phyloP scores from a whole-genome alignment of 306 rosid genomes.

The Alnus rubra region DNA sequence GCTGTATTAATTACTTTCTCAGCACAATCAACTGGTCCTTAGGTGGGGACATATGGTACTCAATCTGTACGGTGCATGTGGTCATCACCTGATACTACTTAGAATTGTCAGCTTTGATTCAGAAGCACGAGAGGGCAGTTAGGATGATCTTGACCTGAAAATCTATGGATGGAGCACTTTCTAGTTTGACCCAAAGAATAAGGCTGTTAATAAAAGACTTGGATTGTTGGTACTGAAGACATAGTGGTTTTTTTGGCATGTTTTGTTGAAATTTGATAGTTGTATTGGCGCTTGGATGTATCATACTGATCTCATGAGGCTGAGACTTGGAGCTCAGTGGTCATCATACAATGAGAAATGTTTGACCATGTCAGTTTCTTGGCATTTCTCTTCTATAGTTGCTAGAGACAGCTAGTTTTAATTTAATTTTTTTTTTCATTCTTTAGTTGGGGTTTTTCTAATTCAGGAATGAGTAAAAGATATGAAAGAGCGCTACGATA shows the following conservation, averaged over 20 bases:
- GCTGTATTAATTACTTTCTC: background rate
- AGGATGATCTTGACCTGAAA: constrained; percentile 9
- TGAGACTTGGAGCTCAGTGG: background rate
- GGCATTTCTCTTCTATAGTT: background rate
- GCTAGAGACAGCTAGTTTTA: background rate
- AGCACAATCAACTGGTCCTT: background rate
- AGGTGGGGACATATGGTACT: background rate
- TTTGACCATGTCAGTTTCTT: background rate
- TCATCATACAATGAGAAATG: background rate
- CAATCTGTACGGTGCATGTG: background rate
- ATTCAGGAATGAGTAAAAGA: background rate
- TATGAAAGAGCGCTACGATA: background rate
- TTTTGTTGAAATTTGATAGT: background rate
- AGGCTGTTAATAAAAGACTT: background rate
- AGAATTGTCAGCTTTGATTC: background rate
- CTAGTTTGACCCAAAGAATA: background rate
- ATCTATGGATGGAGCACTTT: background rate
- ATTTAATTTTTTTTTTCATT: too few species aligned
- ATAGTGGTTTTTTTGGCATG: background rate
- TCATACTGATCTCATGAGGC: background rate
- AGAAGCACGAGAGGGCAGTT: background rate
- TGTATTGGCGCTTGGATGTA: background rate
- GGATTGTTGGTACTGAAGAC: background rate
- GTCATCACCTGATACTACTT: background rate
- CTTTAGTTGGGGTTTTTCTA: too few species aligned